Evolutionary conservation across 768 basidiomycete species (phyloP).

Genomic region (Amanita rubescens): DNA sequence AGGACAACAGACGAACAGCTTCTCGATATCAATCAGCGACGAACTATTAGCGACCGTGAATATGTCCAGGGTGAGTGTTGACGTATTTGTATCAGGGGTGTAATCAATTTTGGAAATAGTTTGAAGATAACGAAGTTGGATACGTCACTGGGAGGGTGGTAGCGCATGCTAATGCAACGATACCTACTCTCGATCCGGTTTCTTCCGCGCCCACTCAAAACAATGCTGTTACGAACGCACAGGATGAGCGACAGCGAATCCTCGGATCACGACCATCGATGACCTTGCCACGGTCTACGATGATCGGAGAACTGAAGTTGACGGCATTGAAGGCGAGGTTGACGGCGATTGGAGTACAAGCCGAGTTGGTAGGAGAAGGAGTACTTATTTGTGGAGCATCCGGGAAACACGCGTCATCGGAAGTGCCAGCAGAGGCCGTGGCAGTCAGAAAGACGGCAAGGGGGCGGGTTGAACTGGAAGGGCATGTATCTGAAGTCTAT

Average conservation of each 20-base stretch:
- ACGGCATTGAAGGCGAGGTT: constrained; percentile 83
- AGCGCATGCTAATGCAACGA: constrained; percentile 77
- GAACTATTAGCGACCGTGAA: constrained; percentile 70
- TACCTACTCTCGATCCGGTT: constrained; percentile 80
- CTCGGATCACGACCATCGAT: constrained; percentile 63
- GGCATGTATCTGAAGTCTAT: constrained; percentile 82
- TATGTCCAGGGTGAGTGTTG: constrained; percentile 72
- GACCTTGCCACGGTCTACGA: constrained; percentile 78
- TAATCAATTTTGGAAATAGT: constrained; percentile 38
- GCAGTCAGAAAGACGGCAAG: constrained; percentile 83
- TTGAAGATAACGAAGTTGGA: constrained; percentile 96
- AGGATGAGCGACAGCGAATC: constrained; percentile 28
- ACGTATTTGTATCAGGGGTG: background rate
- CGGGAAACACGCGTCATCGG: constrained; percentile 34
- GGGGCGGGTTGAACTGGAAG: constrained; percentile 86
- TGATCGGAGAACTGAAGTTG: constrained; percentile 96
- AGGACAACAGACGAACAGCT: constrained; percentile 93
- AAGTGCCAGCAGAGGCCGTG: constrained; percentile 58
- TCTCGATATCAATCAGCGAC: constrained; percentile 91
- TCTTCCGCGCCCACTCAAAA: constrained; percentile 23
- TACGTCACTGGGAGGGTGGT: constrained; percentile 87
- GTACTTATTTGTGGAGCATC: constrained; percentile 79
- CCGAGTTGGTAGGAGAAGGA: constrained; percentile 97
- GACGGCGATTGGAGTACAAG: constrained; percentile 67
- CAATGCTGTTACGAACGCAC: constrained; percentile 14